These are phyloP conservation scores for Dictyostelium purpureum DNA, from an alignment of 78 protist species.

Conservation along the genomic window DNA sequence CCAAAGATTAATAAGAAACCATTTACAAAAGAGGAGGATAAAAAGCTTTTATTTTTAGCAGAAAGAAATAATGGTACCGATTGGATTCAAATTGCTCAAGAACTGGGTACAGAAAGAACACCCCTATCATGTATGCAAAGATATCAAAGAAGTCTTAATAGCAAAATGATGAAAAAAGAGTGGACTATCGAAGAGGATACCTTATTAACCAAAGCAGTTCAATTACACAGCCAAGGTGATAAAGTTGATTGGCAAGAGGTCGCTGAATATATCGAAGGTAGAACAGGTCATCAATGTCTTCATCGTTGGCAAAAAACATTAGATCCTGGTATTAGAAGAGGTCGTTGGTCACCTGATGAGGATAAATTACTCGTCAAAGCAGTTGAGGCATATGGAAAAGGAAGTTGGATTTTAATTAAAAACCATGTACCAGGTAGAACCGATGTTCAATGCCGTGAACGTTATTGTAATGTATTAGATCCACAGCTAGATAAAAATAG, in stretches of 20 bases:
- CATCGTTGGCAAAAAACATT: constrained; percentile 82
- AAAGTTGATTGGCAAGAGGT: constrained; percentile 42
- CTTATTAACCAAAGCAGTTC: not conserved
- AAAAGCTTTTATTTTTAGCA: constrained; percentile 21
- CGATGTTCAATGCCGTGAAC: constrained; percentile 89
- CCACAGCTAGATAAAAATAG: constrained; percentile 82
- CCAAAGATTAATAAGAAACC: constrained; percentile 58
- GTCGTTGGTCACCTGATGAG: constrained; percentile 67
- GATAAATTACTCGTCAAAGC: constrained; percentile 28
- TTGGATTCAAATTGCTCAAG: constrained; percentile 39
- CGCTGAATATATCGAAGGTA: constrained; percentile 37
- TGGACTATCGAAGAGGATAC: constrained; percentile 79
- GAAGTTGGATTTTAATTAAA: constrained; percentile 69
- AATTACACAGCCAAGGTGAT: constrained; percentile 6
- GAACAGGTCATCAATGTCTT: constrained; percentile 81
- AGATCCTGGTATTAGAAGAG: constrained; percentile 52
- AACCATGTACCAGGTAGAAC: constrained; percentile 82
- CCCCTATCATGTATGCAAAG: constrained; percentile 43
- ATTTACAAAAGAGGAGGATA: constrained; percentile 77
- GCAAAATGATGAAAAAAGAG: constrained; percentile 27
- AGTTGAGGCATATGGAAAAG: constrained; percentile 56
- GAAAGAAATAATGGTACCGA: constrained; percentile 44
- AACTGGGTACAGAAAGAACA: constrained; percentile 17
- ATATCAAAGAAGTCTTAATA: constrained; percentile 68
- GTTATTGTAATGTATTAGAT: constrained; percentile 93